Evolutionary conservation across 257 asterid species (phyloP).

Genomic region (Buddleja alternifolia): DNA sequence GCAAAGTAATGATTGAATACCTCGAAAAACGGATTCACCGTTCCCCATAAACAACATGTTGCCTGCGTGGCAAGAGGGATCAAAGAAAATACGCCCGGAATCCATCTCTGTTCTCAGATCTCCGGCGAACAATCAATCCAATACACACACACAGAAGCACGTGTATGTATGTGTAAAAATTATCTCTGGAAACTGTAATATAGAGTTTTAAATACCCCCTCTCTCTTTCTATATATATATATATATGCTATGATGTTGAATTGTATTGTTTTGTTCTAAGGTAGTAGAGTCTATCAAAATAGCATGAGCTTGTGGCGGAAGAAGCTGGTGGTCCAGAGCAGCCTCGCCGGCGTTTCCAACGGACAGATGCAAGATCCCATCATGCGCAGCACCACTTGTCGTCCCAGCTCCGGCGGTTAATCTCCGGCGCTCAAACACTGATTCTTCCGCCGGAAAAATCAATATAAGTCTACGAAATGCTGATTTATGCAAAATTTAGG

Average conservation of each 20-base stretch:
- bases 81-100: constrained; percentile 75
- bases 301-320: constrained; percentile 99
- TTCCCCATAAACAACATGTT: constrained; percentile 75
- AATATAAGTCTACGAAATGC: not conserved
- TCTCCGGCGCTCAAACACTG: constrained; percentile 22
- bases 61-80: constrained; percentile 60
- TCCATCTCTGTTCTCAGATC: constrained; percentile 60
- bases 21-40: constrained; percentile 68
- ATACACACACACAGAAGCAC: constrained; percentile 21
- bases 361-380: constrained; percentile 96
- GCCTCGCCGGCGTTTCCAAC: constrained; percentile 91
- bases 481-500: not conserved
- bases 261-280: constrained; percentile 8
- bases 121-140: constrained; percentile 39
- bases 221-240: too few species aligned
- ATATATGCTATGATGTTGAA: constrained; percentile 27
- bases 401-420: constrained; percentile 58
- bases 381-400: constrained; percentile 57
- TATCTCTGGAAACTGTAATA: constrained; percentile 28
- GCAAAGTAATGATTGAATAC: constrained; percentile 35
- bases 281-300: constrained; percentile 47
- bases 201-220: not conserved
- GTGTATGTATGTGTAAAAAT: constrained; percentile 32
- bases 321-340: constrained; percentile 98
- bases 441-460: constrained; percentile 26